Base-by-base conservation (phyloP, 768 basidiomycete species). In the Termitomyces titanicus region DNA sequence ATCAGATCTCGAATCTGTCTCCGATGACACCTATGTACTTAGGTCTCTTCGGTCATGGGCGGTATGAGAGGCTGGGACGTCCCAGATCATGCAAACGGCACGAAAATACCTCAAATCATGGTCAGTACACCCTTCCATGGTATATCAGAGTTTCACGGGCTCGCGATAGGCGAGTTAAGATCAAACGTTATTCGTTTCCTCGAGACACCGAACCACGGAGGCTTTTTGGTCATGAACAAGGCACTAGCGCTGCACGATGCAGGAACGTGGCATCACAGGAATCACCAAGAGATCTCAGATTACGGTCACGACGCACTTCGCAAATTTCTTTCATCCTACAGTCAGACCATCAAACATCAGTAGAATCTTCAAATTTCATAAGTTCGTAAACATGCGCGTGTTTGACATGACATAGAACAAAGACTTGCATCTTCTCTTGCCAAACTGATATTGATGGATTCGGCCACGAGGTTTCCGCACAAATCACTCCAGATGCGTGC, bases 401-500 rank as follows among this genome's bases (percentile, higher is more conserved):
- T 31, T 52, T 40, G 50, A 43, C 20, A 34, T 31, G 11, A 40
- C 15, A 52, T 43, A 10, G 17, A 24, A 40, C 29, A 20, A 1
- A n/a, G 1, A 3, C 8, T 17, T 20, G 24, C 31, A 15, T 15
- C 11, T 52, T 43, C 20, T 42, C 22, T 52, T 33, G 40, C 47
- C 47, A 20, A 22, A 48, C 22, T 25, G 27, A 42, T 39, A 40
- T 15, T 25, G 27, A 42, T 37, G 25, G 18, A 11, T 31, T 47
- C 18, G 25, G 31, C 46, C 31, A 46, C 6, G 47, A 35, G 1
- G 33, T 11, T 34, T 34, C 13, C 24, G 47, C 12, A 2, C 3
- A 37, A 7, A 54, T 54, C 53, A 58, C 49, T 39, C 44, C 44
- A 43, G 24, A 37, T 29, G 25, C 27, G 24, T n/a, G 50, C n/a